Evolutionary conservation across 2,329 filamentous ascomycete genomes (phyloP), one percentile per base, ranked within the genome.

Genomic region (Seiridium cupressi): DNA sequence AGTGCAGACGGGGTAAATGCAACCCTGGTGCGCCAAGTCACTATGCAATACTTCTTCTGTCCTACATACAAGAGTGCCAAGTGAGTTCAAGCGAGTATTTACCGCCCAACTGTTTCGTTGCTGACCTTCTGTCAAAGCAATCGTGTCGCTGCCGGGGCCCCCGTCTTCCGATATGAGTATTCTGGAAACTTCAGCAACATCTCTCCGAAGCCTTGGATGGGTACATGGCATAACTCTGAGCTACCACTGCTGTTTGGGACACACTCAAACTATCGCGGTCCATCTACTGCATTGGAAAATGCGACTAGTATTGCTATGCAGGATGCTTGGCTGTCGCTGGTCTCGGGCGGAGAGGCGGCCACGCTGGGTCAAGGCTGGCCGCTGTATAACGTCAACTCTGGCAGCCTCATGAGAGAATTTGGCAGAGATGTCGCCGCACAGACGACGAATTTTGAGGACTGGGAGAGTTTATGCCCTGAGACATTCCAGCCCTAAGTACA

Each of bases 121-220:
- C 55, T 58, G 35, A 58, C n/a, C 10, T 3, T 65, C 4, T 2
- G 0, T 4, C 64, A 63, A 49, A 72, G 62, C 56, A 72, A 67
- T 63, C 64, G 58, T 11, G 60, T 65, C 26, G 68, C 68, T 5
- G 40, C 35, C 2, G 61, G 59, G 13, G 60, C 69, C 0, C 66
- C 70, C 2, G 76, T 76, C 2, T 79, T 73, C 63, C 74, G 76
- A 18, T 79, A 77, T 63, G 65, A 72, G 48, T 79, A 76, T 62
- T 69, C 70, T 2, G 77, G 76, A 51, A 74, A 60, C 49, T 62
- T 62, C 18, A 62, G 44, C 44, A 61, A 62, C 44, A 47, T 62
- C n/a, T 58, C 58, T 26, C 61, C 61, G 18, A 49, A 31, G 32
- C 40, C 42, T 6, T 62, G 35, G 31, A 44, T 62, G 44, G 61